Base-by-base conservation (phyloP, 164 flowering plant species). In the Macadamia tetraphylla region DNA sequence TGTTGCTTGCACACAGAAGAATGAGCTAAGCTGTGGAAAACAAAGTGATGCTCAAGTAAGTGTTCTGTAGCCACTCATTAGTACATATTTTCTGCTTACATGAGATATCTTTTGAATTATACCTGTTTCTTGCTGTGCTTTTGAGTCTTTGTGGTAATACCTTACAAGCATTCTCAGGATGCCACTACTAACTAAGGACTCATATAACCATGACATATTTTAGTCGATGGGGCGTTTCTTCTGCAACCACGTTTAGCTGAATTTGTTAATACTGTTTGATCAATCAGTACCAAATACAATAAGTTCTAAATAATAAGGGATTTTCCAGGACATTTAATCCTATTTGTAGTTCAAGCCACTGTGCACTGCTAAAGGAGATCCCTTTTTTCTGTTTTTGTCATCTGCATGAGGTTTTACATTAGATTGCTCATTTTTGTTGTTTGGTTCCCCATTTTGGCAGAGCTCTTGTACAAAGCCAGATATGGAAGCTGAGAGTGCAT, bases 21-120 rank as follows among this genome's bases (percentile, higher is more conserved):
- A 76, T 58, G 77, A 76, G 32, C 88, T 83, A 49, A 66, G 67
- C 67, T 69, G 75, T 74, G 91, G 82, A 65, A 91, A 89, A 81
- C 90, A 84, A 70, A 90, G 87, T 66, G 97, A 94, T 83, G 81
- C 87, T 63, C 97, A 89, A 89, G 99, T 91, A 74, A 63, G 87
- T 75, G n/a, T 61, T 62, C 18, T 31, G 29, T n/a, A 23, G 6
- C 51, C 0, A 23, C 51, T 6, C 8, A 68, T 14, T 46, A 23
- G 13, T 30, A 31, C 71, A 48, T 60, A 18, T 0, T 3, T 51
- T 58, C 14, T 58, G 55, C 71, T 60, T 17, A 32, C 30, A n/a
- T 60, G 29, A 60, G 10, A 51, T 51, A 1, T 15, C 17, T 51
- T 23, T 61, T 17, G 6, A 42, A 12, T 23, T 29, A 29, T 67